These are phyloP conservation scores for Litchi chinensis DNA, from an alignment of 345 rosid genomes.

Conservation along the genomic window DNA sequence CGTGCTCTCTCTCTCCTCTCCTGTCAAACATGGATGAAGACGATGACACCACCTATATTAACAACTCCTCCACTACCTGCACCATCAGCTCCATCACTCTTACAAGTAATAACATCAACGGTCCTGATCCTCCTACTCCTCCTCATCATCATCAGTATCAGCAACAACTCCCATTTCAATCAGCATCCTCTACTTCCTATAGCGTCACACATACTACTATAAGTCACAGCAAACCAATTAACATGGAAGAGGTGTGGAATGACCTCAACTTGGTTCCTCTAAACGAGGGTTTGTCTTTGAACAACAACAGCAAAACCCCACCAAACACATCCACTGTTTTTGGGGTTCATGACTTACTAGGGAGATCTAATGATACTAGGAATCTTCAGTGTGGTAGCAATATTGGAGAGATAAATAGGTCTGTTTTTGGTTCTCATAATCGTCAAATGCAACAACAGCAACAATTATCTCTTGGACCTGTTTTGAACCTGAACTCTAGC, in stretches of 20 bases:
- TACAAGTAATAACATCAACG: not conserved
- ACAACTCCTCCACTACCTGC: not conserved
- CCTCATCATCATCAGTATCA: too few species aligned
- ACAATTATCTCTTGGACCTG: conserved; percentile 46
- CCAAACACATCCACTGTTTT: conserved; percentile 30
- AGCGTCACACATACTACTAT: not conserved
- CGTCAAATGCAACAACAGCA: conserved; percentile 8
- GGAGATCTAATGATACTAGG: conserved; percentile 32
- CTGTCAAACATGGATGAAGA: not conserved
- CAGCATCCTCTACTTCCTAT: not conserved
- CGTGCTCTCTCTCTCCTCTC: not conserved
- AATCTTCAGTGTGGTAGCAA: conserved; percentile 33
- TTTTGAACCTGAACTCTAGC: conserved; percentile 58
- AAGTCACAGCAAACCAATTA: conserved; percentile 7
- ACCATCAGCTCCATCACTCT: not conserved
- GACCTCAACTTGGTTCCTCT: conserved; percentile 64
- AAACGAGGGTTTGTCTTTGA: conserved; percentile 34
- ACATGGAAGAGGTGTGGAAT: conserved; percentile 89
- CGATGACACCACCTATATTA: not conserved
- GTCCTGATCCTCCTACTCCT: not conserved
- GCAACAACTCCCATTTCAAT: not conserved
- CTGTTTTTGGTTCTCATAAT: conserved; percentile 20
- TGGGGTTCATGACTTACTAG: conserved; percentile 70
- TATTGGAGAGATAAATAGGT: not conserved
- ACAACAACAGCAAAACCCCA: conserved; percentile 23